These are phyloP conservation scores for Trametes sanguinea DNA, from an alignment of 768 basidiomycete genomes.

Conservation along the genomic window DNA sequence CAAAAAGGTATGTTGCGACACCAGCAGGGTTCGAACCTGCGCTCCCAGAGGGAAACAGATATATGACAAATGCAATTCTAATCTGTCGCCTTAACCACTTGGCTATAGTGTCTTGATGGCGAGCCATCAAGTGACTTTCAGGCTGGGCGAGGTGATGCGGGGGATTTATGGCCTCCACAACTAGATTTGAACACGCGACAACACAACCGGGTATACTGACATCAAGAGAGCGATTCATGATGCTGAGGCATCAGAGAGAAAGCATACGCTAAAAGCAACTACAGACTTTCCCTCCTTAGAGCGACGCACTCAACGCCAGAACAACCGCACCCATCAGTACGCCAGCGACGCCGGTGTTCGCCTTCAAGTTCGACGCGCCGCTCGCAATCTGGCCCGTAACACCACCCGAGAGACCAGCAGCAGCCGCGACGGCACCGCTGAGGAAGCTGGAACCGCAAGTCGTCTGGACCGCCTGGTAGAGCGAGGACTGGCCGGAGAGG, in stretches of 20 bases:
- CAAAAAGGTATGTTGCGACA: slow-evolving; percentile 9
- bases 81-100: slow-evolving; percentile 14
- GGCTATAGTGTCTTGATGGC: slow-evolving; percentile 3
- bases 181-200: slow-evolving; percentile 9
- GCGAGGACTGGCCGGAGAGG: slow-evolving; percentile 59
- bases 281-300: slow-evolving; percentile 21
- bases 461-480: slow-evolving; percentile 62
- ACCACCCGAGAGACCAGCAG: slow-evolving; percentile 54
- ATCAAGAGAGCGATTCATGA: slow-evolving; percentile 18
- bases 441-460: slow-evolving; percentile 79
- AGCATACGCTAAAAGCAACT: slow-evolving; percentile 20
- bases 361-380: slow-evolving; percentile 32
- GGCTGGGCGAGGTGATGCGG: neutral
- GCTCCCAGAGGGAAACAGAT: slow-evolving; percentile 13
- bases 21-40: slow-evolving; percentile 11
- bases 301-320: slow-evolving; percentile 34
- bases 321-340: slow-evolving; percentile 38
- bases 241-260: slow-evolving; percentile 12
- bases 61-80: neutral
- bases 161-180: neutral
- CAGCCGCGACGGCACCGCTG: slow-evolving; percentile 64
- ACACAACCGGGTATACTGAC: slow-evolving; percentile 24
- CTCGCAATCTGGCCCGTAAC: slow-evolving; percentile 33
- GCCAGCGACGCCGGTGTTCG: slow-evolving; percentile 33
- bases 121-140: neutral